Percentiles rank a stretch among this genome's conserved stretches.
phyloP scores from a whole-genome alignment of 805 yeast genomes.

The Metschnikowia lochheadii region DNA sequence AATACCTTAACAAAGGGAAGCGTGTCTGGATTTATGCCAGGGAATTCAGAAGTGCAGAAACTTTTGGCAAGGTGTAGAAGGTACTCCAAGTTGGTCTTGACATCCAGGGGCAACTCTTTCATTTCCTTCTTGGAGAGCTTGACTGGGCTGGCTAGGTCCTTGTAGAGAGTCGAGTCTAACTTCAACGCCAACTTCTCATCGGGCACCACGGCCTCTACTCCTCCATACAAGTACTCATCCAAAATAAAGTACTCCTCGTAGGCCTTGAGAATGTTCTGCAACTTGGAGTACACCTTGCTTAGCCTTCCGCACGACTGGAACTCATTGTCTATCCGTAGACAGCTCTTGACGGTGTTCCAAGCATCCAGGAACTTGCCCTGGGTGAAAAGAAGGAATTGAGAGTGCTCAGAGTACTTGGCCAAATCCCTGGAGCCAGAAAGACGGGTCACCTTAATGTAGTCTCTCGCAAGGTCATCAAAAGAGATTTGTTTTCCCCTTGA shows the following conservation, averaged over 20 bases:
- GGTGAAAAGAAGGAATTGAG: slow-evolving; percentile 42
- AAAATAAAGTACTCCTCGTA: slow-evolving; percentile 45
- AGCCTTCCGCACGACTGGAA: slow-evolving; percentile 51
- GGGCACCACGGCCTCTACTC: slow-evolving; percentile 5
- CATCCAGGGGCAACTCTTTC: slow-evolving; percentile 22
- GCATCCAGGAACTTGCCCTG: slow-evolving; percentile 52
- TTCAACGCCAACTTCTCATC: slow-evolving; percentile 11
- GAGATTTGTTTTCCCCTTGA: neutral
- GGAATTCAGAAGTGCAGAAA: slow-evolving; percentile 23
- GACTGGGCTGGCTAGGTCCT: slow-evolving; percentile 14
- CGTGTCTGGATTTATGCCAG: slow-evolving; percentile 11
- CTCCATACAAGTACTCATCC: slow-evolving; percentile 21
- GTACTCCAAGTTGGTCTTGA: slow-evolving; percentile 40
- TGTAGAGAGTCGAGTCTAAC: slow-evolving; percentile 8
- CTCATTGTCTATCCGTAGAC: slow-evolving; percentile 78
- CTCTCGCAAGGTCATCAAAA: slow-evolving; percentile 13
- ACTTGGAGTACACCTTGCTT: slow-evolving; percentile 50
- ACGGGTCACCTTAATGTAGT: slow-evolving; percentile 25
- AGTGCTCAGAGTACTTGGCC: slow-evolving; percentile 20
- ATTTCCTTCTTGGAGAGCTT: slow-evolving; percentile 27
- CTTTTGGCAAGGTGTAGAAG: slow-evolving; percentile 34
- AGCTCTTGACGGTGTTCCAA: slow-evolving; percentile 52
- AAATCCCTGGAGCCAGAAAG: slow-evolving; percentile 26
- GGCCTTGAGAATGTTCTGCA: slow-evolving; percentile 35
- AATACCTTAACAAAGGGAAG: slow-evolving; percentile 30